phyloP scores from a whole-genome alignment of 805 yeast species.

The Teunomyces gatunensis region DNA sequence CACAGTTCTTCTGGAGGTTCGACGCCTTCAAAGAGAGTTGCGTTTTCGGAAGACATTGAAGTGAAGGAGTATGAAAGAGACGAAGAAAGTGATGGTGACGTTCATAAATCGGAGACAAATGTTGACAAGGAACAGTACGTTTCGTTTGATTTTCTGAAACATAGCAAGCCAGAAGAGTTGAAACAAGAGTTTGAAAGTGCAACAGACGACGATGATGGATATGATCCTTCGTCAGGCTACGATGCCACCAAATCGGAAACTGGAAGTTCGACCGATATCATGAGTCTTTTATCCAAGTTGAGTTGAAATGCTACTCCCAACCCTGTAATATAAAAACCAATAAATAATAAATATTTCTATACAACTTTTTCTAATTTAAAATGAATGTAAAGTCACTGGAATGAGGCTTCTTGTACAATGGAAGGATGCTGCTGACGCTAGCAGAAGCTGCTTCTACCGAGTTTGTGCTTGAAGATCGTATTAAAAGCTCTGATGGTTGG shows the following conservation, averaged over 20 bases:
- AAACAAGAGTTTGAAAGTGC: constrained; percentile 22
- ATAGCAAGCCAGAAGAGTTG: constrained; percentile 34
- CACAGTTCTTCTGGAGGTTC: constrained; percentile 22
- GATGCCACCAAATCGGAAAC: constrained; percentile 7
- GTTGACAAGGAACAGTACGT: constrained; percentile 9
- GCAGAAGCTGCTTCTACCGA: neutral
- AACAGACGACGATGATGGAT: constrained; percentile 13
- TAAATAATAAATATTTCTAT: neutral
- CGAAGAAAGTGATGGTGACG: constrained; percentile 23
- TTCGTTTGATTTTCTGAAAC: constrained; percentile 16
- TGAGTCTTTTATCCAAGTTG: constrained; percentile 33
- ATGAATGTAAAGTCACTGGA: constrained; percentile 9
- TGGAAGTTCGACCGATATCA: constrained; percentile 18
- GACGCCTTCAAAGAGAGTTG: constrained; percentile 35
- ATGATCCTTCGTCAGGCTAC: constrained; percentile 18
- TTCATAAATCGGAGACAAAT: constrained; percentile 12
- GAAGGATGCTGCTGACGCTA: neutral
- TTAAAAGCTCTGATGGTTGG: neutral
- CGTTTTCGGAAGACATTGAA: constrained; percentile 41
- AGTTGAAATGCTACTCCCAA: constrained; percentile 8
- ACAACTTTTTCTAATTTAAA: constrained; percentile 3
- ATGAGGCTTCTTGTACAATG: neutral
- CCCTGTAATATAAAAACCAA: neutral
- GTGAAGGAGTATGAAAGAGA: constrained; percentile 41
- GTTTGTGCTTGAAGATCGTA: neutral